Base-by-base conservation (phyloP, 2,329 filamentous ascomycete species). In the Cytospora piceicola region DNA sequence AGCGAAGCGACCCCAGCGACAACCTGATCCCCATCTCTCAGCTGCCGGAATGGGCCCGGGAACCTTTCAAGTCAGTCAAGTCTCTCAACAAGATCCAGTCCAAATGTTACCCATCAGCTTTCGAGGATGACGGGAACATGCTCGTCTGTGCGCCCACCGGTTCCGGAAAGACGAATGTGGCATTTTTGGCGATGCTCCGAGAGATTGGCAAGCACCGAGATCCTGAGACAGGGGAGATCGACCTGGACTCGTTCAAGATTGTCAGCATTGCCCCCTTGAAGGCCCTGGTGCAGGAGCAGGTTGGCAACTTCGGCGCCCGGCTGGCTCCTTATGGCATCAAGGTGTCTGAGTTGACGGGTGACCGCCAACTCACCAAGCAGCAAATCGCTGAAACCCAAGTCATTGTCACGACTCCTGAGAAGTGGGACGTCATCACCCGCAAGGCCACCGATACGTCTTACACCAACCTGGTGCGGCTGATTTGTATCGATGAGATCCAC, bases 401-500 rank as follows among this genome's bases (percentile, higher is more conserved):
- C 71, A 99, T 99, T 72, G 94, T 99, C 66, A 99, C 95, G 0
- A 99, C 95, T 0, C 95, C 95, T 24, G 95, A 99, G 78, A 99
- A 99, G 80, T 99, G 93, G 91, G 95, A 99, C 78, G 94, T 99
- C 71, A 97, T 99, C 72, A 99, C 96, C 7, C 88, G 96, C 78
- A 99, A 99, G 78, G 94, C 94, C 8, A 97, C 94, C 1, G 96
- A 99, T 75, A 87, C 95, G 63, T 96, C 93, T 72, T 99, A 99
- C 78, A 99, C 94, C 20, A 96, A 96, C 72, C 86, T 99, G n/a
- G 95, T 99, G 30, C 90, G 94, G 49, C 85, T 99, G 14, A 90
- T 99, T 65, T 94, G 97, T 75, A 98, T 99, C 68, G 95, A 99
- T 73, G 95, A 99, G 78, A 98, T 99, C 71, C 95, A 99, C 82